Conservation (phyloP, 306 rosid species). For the Quercus agrifolia region DNA sequence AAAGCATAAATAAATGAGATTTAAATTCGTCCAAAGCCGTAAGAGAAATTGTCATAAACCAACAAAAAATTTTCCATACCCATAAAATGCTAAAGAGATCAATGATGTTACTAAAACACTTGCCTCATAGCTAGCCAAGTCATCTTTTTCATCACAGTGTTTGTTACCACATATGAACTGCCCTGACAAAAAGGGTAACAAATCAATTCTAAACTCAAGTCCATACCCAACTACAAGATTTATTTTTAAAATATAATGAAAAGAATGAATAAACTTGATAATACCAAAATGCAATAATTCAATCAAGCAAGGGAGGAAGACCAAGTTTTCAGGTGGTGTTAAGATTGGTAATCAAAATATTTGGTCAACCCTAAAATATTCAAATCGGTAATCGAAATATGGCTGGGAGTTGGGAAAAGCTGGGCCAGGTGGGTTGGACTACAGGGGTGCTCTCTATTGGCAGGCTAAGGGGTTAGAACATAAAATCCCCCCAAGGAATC, state of each 20-base stretch:
- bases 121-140: constrained; percentile 87
- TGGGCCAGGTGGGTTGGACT: not conserved
- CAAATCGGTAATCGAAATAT: not conserved
- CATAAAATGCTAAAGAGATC: not conserved
- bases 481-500: not conserved
- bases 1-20: not conserved
- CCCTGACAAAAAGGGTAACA: constrained; percentile 53
- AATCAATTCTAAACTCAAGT: constrained; percentile 23
- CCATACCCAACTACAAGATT: constrained; percentile 1
- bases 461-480: not conserved
- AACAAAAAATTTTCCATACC: not conserved
- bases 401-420: not conserved
- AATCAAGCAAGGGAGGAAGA: not conserved
- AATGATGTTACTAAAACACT: constrained; percentile 12
- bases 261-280: not conserved
- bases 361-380: not conserved
- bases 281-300: constrained; percentile 3
- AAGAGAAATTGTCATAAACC: not conserved
- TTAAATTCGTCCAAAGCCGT: not conserved
- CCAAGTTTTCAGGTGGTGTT: too few species aligned
- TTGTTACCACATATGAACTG: constrained; percentile 86
- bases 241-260: not conserved
- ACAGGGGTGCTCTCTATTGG: not conserved
- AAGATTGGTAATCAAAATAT: too few species aligned
- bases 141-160: constrained; percentile 69